Evolutionary conservation across 345 rosid genomes (phyloP).

Genomic region (Eucalyptus polyanthemos): DNA sequence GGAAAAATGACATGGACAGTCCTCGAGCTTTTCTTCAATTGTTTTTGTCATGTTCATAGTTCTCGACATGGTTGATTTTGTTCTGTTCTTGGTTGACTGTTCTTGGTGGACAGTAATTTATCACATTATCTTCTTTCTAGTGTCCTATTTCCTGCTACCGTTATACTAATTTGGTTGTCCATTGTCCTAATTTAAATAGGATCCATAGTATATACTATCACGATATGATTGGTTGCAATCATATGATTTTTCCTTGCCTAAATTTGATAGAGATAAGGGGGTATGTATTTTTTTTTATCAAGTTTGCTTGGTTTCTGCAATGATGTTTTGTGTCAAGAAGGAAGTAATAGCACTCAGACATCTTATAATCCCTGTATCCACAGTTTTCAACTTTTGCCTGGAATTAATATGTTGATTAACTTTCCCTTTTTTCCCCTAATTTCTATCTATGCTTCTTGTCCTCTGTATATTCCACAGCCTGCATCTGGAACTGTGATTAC

Average conservation of each 20-base stretch:
- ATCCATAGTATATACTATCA: neutral
- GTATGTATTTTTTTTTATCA: neutral
- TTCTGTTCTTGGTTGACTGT: neutral
- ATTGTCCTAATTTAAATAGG: neutral
- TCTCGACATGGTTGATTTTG: neutral
- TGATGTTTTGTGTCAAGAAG: neutral
- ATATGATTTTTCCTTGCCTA: neutral
- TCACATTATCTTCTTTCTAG: neutral
- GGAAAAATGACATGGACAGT: neutral
- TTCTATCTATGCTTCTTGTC: neutral
- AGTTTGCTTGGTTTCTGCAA: neutral
- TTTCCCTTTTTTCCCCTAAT: neutral
- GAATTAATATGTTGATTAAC: neutral
- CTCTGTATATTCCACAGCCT: slow-evolving; percentile 25
- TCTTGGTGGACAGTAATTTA: neutral
- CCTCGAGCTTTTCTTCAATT: neutral
- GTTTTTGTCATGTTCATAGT: neutral
- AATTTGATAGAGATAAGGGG: neutral
- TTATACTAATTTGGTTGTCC: neutral
- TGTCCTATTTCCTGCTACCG: neutral
- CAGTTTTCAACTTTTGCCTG: neutral
- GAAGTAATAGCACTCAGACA: neutral
- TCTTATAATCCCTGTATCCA: neutral
- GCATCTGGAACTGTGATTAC: slow-evolving; percentile 55
- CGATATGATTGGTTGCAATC: neutral